Base-by-base conservation (phyloP, 768 basidiomycete genomes). In the Termitomyces sp. region DNA sequence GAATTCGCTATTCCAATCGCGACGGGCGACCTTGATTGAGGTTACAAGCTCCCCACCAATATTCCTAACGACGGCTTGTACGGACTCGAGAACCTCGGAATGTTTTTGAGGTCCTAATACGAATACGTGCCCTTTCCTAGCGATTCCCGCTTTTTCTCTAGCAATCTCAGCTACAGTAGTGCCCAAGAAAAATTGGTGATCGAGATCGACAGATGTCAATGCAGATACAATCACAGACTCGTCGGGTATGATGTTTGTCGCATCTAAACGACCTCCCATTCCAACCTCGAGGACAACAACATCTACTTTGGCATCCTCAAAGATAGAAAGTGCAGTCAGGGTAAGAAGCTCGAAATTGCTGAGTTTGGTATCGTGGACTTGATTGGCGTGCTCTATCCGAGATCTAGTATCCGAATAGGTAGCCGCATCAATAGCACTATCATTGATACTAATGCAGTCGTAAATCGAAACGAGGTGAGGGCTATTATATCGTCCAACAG, bases 131-230 rank as follows among this genome's bases (percentile, higher is more conserved):
- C 82, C 84, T 11, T 65, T 68, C 57, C 92, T 80, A 15, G 88
- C 86, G 55, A 98, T 97, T 2, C 84, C 86, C 0, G 90, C 87
- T 71, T 99, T 99, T 70, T 96, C 91, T 46, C 70, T 75, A 0
- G 95, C 84, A 58, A 98, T 98, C 33, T 79, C 83, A 13, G 76
- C 78, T 5, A 94, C 75, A 0, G 92, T 90, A 57, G 83, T 71
- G 0, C 97, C 97, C 28, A 99, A 81, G 70, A 96, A 94, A 4
- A 84, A 83, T 65, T 96, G 94, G 73, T 98, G 97, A 75, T 99
- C 97, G 46, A 98, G 77, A 72, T 94, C 96, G 22, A 98, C 91
- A 3, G 88, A 75, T 0, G 95, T 93, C 32, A 98, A 78, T 36
- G 86, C 90, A n/a, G 91, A 92, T 1, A 88, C 85, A 36, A 94